Evolutionary conservation across 164 flowering plant species (phyloP), one percentile per base, ranked within the genome.

Genomic region (Warburgia ugandensis): DNA sequence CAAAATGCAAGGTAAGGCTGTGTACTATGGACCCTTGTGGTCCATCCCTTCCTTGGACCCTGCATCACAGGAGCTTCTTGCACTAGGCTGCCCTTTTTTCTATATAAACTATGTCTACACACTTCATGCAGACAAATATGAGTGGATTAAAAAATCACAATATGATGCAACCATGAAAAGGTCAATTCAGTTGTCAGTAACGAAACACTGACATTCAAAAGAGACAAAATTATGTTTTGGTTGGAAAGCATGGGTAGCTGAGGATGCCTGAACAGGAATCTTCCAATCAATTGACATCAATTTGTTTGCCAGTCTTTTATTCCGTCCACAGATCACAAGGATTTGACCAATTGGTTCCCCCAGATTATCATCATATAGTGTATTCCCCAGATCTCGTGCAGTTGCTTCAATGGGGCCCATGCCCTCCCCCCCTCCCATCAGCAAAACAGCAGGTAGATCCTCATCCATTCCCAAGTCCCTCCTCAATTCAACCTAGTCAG

Each of bases 341-440:
- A 92, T 45, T 74, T 92, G 99, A 68, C 99, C 99, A 3, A 64
- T 57, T 13, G 96, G 87, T 58, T 68, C 85, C 17, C 80, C 88
- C 48, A 63, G 64, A 64, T 45, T 56, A 64, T 79, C 92, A 61
- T 92, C 85, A 71, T 81, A 92, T 35, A 88, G 63, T 47, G 84
- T 60, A 54, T 79, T 63, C 14, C 78, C 87, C 44, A 92, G 89
- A n/a, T 85, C 96, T 27, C 80, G 75, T 46, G 96, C 95, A 46
- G 99, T 92, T 23, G 85, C 85, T 70, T 92, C 95, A 55, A 92
- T 88, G 17, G 99, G 99, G 1, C 98, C 98, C 96, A 92, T 92
- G 21, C 98, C 98, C 74, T 92, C 98, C 28, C 98, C 98, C 64
- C 98, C 98, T 36, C 98, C 98, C 96, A 92, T 92, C 54, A 92